These are phyloP conservation scores for Blakeslea trispora DNA, from an alignment of 371 early-diverging fungal species.

Conservation along the genomic window DNA sequence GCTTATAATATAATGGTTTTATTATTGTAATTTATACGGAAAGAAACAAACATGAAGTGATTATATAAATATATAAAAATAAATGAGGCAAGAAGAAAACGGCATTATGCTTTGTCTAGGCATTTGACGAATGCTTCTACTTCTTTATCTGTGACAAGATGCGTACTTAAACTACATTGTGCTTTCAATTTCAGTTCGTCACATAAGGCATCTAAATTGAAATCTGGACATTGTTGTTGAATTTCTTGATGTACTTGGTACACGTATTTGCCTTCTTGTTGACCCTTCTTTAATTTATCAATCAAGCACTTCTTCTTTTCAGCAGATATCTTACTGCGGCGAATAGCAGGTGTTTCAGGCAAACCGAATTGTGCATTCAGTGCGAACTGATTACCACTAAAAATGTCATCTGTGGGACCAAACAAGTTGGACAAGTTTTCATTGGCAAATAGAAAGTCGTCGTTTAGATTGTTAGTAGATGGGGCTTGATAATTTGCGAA, in stretches of 20 bases:
- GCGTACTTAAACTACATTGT: slow-evolving; percentile 7
- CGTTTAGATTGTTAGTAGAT: slow-evolving; percentile 5
- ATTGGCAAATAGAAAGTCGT: slow-evolving; percentile 28
- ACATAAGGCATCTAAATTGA: slow-evolving; percentile 34
- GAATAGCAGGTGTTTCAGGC: slow-evolving; percentile 14
- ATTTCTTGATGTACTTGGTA: slow-evolving; percentile 29
- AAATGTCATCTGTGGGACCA: slow-evolving; percentile 32
- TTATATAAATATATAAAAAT: slow-evolving; percentile 2
- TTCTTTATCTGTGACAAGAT: slow-evolving; percentile 15
- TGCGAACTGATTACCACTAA: slow-evolving; percentile 19
- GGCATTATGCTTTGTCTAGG: slow-evolving; percentile 4
- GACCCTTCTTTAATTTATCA: slow-evolving; percentile 19
- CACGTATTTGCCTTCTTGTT: slow-evolving; percentile 24
- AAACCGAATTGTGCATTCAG: slow-evolving; percentile 23
- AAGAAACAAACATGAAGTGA: slow-evolving; percentile 3
- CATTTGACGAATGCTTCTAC: slow-evolving; percentile 19
- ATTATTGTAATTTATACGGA: no score
- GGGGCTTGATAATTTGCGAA: slow-evolving; percentile 32
- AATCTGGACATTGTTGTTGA: slow-evolving; percentile 23
- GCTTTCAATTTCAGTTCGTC: slow-evolving; percentile 23
- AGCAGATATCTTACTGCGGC: background rate
- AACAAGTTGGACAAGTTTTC: slow-evolving; percentile 31
- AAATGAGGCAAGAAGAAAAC: slow-evolving; percentile 8
- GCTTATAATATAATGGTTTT: background rate
- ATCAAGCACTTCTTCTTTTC: slow-evolving; percentile 15